Conservation (phyloP, 2,329 filamentous ascomycete species). For the Penicillium sclerotigenum region DNA sequence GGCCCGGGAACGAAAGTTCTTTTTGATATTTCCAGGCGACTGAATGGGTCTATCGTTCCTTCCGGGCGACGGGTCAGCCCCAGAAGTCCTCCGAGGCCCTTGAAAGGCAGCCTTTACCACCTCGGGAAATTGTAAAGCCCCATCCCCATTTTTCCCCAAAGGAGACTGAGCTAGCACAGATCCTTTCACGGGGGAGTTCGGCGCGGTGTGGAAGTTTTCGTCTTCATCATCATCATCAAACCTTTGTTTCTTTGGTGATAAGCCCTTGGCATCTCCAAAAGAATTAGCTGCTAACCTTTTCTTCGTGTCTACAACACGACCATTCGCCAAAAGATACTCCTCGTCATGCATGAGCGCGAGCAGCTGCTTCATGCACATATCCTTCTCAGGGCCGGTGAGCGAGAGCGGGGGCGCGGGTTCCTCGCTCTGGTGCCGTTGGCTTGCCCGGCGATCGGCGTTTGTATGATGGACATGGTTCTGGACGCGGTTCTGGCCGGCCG, state of each 20-base stretch:
- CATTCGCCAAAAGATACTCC: slow-evolving; percentile 26
- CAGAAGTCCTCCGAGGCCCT: background rate
- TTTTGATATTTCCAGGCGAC: background rate
- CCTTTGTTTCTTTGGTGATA: slow-evolving; percentile 9
- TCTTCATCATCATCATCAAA: slow-evolving; percentile 16
- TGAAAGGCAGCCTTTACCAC: background rate
- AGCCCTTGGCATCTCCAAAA: slow-evolving; percentile 3
- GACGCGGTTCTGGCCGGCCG: background rate
- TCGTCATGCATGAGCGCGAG: slow-evolving; percentile 32
- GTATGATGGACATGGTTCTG: background rate
- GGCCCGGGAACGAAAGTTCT: background rate
- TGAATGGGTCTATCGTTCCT: too few relatives aligned
- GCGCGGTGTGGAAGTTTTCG: slow-evolving; percentile 31
- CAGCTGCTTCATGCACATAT: slow-evolving; percentile 29
- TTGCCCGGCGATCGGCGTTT: background rate
- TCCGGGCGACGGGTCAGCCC: too few relatives aligned
- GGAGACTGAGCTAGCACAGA: background rate
- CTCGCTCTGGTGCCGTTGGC: background rate
- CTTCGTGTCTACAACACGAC: slow-evolving; percentile 4
- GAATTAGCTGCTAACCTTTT: slow-evolving; percentile 6
- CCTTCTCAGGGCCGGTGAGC: slow-evolving; percentile 22
- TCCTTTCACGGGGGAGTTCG: slow-evolving; percentile 28
- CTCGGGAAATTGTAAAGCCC: background rate
- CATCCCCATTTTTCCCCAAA: background rate
- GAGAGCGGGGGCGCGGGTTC: background rate